phyloP scores from a whole-genome alignment of 805 yeast species.

The Clavispora phyllophila region DNA sequence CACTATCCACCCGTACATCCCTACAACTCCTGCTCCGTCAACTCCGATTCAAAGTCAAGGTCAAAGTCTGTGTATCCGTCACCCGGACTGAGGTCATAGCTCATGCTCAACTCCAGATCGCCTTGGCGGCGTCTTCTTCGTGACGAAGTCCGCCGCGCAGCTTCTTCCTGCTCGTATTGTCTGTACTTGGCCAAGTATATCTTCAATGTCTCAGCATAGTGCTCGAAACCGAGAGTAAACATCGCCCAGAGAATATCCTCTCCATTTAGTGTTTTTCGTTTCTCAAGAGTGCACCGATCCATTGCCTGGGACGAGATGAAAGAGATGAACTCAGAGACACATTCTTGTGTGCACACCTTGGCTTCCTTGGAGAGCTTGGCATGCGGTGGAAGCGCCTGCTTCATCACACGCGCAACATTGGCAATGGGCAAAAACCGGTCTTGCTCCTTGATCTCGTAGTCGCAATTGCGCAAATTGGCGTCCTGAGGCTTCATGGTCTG shows the following conservation, averaged over 20 bases:
- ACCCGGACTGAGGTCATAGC: background rate
- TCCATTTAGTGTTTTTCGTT: constrained; percentile 66
- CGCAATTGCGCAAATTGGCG: constrained; percentile 21
- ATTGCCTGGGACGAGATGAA: constrained; percentile 64
- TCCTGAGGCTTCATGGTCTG: background rate
- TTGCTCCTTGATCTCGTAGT: constrained; percentile 41
- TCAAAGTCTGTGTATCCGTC: background rate
- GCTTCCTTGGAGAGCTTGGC: constrained; percentile 79
- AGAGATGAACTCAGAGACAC: constrained; percentile 63
- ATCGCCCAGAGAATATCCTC: constrained; percentile 63
- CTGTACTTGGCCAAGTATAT: constrained; percentile 65
- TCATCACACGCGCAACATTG: constrained; percentile 69
- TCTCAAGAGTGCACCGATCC: constrained; percentile 59
- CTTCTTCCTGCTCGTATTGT: constrained; percentile 26
- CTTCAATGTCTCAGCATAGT: constrained; percentile 63
- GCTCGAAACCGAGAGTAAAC: constrained; percentile 63
- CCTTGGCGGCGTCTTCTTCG: background rate
- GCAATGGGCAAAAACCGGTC: constrained; percentile 42
- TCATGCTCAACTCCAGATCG: background rate
- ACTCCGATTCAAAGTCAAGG: background rate
- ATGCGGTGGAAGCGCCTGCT: constrained; percentile 61
- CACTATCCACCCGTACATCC: too few species aligned
- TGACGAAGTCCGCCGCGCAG: background rate
- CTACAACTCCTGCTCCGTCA: too few species aligned
- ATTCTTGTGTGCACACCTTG: constrained; percentile 71